phyloP scores from a whole-genome alignment of 1,284 basidiomycete species.

The Ustilago sp. region DNA sequence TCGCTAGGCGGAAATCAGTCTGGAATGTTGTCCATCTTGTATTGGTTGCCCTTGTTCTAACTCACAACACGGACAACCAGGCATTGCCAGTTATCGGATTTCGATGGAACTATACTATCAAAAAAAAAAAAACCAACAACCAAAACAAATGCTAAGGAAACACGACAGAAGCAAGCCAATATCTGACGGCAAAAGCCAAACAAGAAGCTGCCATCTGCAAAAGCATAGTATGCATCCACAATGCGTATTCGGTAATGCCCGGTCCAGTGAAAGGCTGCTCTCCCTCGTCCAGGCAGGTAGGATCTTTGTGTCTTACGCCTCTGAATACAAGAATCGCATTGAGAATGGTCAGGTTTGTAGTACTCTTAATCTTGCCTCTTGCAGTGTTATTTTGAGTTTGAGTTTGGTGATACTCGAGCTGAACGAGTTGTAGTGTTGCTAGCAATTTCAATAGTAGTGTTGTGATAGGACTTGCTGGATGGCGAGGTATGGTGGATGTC shows the following conservation, averaged over 20 bases:
- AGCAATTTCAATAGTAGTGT: constrained; percentile 33
- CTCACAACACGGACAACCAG: not conserved
- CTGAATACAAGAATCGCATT: constrained; percentile 63
- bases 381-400: not conserved
- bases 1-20: too few species aligned
- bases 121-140: not conserved
- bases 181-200: constrained; percentile 63
- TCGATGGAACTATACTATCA: not conserved
- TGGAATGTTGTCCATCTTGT: too few species aligned
- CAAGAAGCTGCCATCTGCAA: constrained; percentile 55
- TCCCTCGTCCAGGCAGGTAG: not conserved
- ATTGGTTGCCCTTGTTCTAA: too few species aligned
- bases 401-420: constrained; percentile 36
- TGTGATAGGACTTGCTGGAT: constrained; percentile 18
- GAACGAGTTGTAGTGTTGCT: constrained; percentile 34
- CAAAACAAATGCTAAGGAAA: constrained; percentile 40
- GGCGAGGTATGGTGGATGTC: constrained; percentile 15
- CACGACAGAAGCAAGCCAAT: constrained; percentile 60
- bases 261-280: constrained; percentile 23
- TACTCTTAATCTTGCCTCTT: constrained; percentile 35
- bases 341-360: constrained; percentile 66
- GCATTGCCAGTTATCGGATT: not conserved
- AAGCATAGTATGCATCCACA: constrained; percentile 61
- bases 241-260: constrained; percentile 45
- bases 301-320: constrained; percentile 38